These are phyloP conservation scores for Syzygium syzygioides DNA, from an alignment of 441 rosid genomes.

Conservation along the genomic window DNA sequence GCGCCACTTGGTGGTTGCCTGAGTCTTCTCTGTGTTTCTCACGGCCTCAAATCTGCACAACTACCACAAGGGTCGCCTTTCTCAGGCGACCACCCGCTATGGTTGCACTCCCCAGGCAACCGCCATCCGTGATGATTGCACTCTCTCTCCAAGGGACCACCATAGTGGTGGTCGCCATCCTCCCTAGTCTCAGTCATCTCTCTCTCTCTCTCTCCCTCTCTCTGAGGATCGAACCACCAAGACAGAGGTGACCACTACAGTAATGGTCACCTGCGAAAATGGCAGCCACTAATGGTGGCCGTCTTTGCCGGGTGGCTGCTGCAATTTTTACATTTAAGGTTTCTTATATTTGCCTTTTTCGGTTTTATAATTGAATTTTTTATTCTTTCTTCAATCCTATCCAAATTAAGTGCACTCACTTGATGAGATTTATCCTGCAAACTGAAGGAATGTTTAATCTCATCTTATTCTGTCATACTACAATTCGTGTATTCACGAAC, in stretches of 20 bases:
- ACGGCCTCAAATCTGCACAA: not conserved
- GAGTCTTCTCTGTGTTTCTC: not conserved
- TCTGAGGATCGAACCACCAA: not conserved
- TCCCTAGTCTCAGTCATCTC: not conserved
- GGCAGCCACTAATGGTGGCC: not conserved
- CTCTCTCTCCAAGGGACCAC: not conserved
- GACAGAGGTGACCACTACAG: no score
- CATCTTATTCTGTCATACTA: not conserved
- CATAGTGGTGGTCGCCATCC: not conserved
- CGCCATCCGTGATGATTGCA: not conserved
- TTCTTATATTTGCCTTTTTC: not conserved
- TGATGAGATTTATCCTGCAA: not conserved
- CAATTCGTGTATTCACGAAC: not conserved
- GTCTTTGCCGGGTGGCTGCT: not conserved
- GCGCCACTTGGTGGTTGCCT: not conserved
- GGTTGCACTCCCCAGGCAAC: not conserved
- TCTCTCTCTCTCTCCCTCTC: not conserved
- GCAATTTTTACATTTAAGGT: not conserved
- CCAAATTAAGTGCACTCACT: not conserved
- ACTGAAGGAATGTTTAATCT: not conserved
- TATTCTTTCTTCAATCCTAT: not conserved
- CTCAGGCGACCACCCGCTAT: not conserved
- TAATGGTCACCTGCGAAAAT: not conserved
- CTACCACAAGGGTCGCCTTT: not conserved
- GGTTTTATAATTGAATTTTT: not conserved